Evolutionary conservation across 192 early-diverging fungal genomes (phyloP).

Genomic region (Backusella parvicylindrica): DNA sequence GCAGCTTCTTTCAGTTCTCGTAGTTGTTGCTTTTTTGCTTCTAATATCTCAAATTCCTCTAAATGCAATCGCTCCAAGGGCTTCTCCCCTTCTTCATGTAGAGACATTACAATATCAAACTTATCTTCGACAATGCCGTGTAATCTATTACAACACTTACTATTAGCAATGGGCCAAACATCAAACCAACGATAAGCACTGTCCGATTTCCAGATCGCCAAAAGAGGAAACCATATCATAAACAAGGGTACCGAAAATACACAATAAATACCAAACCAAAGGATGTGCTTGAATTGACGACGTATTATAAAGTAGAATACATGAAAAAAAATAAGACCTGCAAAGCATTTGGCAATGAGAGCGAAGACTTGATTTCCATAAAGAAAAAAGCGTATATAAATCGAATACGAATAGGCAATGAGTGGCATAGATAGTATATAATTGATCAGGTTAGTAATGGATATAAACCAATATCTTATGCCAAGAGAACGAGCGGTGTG

Average conservation of each 20-base stretch:
- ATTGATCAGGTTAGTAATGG: conserved; percentile 27
- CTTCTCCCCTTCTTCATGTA: conserved; percentile 7
- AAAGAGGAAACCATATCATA: conserved; percentile 34
- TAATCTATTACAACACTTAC: conserved; percentile 11
- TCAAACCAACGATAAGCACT: conserved; percentile 33
- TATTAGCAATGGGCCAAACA: conserved; percentile 25
- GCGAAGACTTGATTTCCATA: conserved; percentile 10
- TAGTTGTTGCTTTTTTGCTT: conserved; percentile 11
- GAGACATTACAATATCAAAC: background rate
- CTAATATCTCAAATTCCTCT: conserved; percentile 19
- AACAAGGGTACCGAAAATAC: conserved; percentile 26
- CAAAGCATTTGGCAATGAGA: conserved; percentile 21
- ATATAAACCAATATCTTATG: conserved; percentile 23
- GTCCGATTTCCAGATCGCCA: conserved; percentile 25
- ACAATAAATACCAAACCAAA: conserved; percentile 34
- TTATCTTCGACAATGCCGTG: conserved; percentile 25
- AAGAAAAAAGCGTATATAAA: conserved; percentile 28
- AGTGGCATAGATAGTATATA: conserved; percentile 26
- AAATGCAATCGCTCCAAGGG: conserved; percentile 8
- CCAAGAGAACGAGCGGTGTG: conserved; percentile 21
- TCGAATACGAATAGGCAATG: conserved; percentile 28
- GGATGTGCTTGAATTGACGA: conserved; percentile 33
- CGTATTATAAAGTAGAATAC: conserved; percentile 29
- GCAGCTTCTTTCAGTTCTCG: conserved; percentile 19
- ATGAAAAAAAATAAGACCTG: conserved; percentile 18